Evolutionary conservation across 148 eudicot genomes (phyloP).

Genomic region (Limonium bicolor): DNA sequence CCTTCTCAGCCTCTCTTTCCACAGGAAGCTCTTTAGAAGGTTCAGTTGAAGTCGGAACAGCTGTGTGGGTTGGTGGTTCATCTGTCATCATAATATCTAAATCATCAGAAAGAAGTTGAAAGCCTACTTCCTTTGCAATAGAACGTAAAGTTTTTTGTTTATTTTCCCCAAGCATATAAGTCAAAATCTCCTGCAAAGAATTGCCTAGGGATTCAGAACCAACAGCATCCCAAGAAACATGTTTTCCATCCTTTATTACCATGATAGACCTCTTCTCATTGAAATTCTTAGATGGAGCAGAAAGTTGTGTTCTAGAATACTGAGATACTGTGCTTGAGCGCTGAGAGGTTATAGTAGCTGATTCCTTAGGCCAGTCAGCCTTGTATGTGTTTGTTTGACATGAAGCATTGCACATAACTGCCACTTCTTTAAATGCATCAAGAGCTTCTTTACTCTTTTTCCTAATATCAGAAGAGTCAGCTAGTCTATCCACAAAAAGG

Average conservation of each 20-base stretch:
- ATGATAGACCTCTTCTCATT: slow-evolving; percentile 51
- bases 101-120: slow-evolving; percentile 81
- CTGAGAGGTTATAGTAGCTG: slow-evolving; percentile 13
- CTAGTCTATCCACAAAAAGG: slow-evolving; percentile 70
- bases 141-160: slow-evolving; percentile 50
- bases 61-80: slow-evolving; percentile 16
- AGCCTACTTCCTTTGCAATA: slow-evolving; percentile 77
- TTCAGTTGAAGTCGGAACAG: slow-evolving; percentile 12
- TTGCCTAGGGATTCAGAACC: slow-evolving; percentile 32
- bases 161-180: slow-evolving; percentile 34
- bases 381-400: slow-evolving; percentile 11
- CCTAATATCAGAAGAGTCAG: slow-evolving; percentile 30
- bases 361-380: slow-evolving; percentile 15
- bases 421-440: slow-evolving; percentile 42
- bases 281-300: slow-evolving; percentile 24
- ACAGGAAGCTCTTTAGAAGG: slow-evolving; percentile 12
- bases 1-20: slow-evolving; percentile 12
- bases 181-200: slow-evolving; percentile 63
- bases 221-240: slow-evolving; percentile 25
- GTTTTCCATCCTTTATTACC: slow-evolving; percentile 47
- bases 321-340: slow-evolving; percentile 16
- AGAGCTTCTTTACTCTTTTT: slow-evolving; percentile 50
- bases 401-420: slow-evolving; percentile 19
- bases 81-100: slow-evolving; percentile 37
- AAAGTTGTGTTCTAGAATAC: slow-evolving; percentile 20